Conservation (phyloP, 768 basidiomycete genomes). For the Collybia nuda region DNA sequence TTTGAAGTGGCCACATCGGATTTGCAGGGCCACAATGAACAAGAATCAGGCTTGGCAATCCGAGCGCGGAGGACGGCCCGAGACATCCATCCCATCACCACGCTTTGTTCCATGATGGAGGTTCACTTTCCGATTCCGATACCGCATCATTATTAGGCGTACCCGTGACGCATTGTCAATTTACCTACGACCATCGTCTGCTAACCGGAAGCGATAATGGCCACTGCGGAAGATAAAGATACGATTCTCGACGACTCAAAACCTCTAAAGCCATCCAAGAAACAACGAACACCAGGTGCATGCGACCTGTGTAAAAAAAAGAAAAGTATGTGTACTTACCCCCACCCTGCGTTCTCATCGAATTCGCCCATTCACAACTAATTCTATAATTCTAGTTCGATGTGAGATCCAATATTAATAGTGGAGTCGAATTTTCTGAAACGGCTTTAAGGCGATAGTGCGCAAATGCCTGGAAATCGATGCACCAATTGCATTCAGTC, state of each 20-base stretch:
- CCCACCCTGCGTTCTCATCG: neutral
- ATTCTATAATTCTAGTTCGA: conserved; percentile 22
- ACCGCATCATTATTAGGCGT: no score
- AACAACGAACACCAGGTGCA: conserved; percentile 60
- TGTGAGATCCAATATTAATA: conserved; percentile 21
- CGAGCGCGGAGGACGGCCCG: no score
- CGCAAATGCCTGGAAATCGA: conserved; percentile 57
- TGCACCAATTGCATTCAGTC: conserved; percentile 66
- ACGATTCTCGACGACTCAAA: neutral
- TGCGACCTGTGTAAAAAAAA: conserved; percentile 75
- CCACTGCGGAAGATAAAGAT: no score
- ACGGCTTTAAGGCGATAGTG: conserved; percentile 63
- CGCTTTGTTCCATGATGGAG: no score
- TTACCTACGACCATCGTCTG: no score
- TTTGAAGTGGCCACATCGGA: no score
- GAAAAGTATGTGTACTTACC: conserved; percentile 53
- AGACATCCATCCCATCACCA: no score
- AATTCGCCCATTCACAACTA: neutral
- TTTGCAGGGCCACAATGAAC: no score
- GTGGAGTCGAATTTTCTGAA: conserved; percentile 30
- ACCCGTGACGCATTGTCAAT: no score
- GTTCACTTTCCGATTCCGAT: no score
- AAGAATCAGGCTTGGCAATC: no score
- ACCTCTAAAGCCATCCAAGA: conserved; percentile 34
- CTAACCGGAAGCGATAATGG: no score